Conservation (phyloP, 2,329 filamentous ascomycete genomes). For the Penicillium olsonii region DNA sequence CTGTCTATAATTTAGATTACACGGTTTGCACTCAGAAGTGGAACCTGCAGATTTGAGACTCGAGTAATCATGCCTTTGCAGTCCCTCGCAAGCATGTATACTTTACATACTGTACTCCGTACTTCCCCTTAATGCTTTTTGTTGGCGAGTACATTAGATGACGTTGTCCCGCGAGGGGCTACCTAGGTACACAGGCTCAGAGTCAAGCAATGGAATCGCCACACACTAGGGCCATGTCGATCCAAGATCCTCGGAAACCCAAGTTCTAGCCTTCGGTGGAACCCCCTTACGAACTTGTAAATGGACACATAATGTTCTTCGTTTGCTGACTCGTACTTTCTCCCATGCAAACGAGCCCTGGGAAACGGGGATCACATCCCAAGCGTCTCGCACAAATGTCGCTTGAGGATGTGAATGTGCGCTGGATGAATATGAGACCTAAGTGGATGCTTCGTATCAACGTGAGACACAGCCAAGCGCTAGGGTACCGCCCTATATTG, state of each 20-base stretch:
- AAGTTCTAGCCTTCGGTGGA: slow-evolving; percentile 17
- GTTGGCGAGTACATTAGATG: neutral
- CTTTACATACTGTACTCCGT: no score
- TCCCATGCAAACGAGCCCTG: neutral
- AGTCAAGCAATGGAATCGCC: slow-evolving; percentile 2
- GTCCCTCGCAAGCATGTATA: no score
- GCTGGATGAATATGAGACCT: neutral
- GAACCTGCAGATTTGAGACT: neutral
- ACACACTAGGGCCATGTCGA: slow-evolving; percentile 10
- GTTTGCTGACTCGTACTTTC: neutral
- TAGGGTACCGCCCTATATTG: neutral
- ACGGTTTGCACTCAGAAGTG: neutral
- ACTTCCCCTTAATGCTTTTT: neutral
- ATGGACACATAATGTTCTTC: slow-evolving; percentile 7
- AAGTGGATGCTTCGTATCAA: slow-evolving; percentile 10
- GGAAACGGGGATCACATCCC: neutral
- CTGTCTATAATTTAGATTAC: neutral
- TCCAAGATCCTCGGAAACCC: slow-evolving; percentile 9
- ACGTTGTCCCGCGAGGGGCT: slow-evolving; percentile 6
- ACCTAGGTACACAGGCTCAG: neutral
- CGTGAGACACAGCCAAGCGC: slow-evolving; percentile 22
- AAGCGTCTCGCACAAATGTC: neutral
- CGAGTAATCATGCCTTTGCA: neutral
- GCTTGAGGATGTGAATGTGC: neutral
- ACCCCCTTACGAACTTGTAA: slow-evolving; percentile 8